Percentiles rank a stretch among this genome's conserved stretches.
These are phyloP conservation scores for Leptodontidium sp. DNA, from an alignment of 2,329 filamentous ascomycete genomes.

Conservation along the genomic window DNA sequence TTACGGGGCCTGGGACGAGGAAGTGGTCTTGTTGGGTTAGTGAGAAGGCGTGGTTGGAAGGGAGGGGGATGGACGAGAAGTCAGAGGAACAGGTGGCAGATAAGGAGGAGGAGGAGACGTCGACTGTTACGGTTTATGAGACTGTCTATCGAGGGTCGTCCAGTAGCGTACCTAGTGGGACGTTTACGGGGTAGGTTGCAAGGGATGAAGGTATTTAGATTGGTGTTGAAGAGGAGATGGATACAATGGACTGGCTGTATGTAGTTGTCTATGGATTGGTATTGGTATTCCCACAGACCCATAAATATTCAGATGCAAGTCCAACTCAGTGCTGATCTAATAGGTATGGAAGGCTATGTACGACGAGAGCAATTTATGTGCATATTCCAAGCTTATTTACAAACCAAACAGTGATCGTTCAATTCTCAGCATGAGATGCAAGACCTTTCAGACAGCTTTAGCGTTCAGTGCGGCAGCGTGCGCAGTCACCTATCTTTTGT, in stretches of 20 bases:
- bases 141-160: not conserved
- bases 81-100: not conserved
- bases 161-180: not conserved
- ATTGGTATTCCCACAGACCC: not conserved
- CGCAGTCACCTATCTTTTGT: conserved; percentile 31
- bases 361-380: too few species aligned
- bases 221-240: not conserved
- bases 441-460: conserved; percentile 26
- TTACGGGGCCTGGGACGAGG: conserved; percentile 37
- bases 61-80: not conserved
- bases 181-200: not conserved
- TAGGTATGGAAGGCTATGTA: not conserved
- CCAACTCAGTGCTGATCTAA: not conserved
- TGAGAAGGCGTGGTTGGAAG: conserved; percentile 16
- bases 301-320: not conserved
- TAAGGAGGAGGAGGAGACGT: not conserved
- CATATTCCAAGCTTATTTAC: not conserved
- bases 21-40: conserved; percentile 40
- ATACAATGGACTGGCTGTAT: not conserved
- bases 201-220: not conserved
- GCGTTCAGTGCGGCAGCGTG: conserved; percentile 41
- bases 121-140: conserved; percentile 7
- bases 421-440: not conserved
- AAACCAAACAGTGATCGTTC: not conserved
- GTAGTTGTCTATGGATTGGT: conserved; percentile 1